These are phyloP conservation scores for Dipodascus albidus DNA, from an alignment of 805 yeast genomes.

Conservation along the genomic window DNA sequence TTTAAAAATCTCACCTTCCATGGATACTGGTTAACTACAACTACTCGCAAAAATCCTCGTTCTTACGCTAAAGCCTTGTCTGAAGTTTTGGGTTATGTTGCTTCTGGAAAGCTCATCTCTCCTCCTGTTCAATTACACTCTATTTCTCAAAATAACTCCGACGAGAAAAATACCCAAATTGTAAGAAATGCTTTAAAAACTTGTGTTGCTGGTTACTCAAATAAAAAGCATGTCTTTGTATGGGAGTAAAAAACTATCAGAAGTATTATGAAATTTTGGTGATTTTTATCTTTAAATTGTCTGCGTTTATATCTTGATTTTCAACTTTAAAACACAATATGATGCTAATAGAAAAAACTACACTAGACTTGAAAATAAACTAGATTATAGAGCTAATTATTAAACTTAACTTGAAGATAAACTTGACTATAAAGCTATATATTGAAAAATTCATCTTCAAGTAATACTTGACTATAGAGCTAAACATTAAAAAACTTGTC, in stretches of 20 bases:
- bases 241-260: constrained; percentile 17
- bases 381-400: too few species aligned
- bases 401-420: too few species aligned
- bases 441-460: too few species aligned
- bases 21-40: constrained; percentile 89
- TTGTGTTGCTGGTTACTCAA: constrained; percentile 27
- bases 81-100: constrained; percentile 45
- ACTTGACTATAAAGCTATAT: too few species aligned
- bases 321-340: too few species aligned
- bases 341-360: too few species aligned
- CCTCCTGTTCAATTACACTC: constrained; percentile 34
- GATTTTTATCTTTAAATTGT: too few species aligned
- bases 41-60: constrained; percentile 47
- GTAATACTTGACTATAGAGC: too few species aligned
- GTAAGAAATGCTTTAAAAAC: constrained; percentile 35
- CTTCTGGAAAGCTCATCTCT: constrained; percentile 41
- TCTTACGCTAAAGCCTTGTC: constrained; percentile 44
- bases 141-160: constrained; percentile 27
- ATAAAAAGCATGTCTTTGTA: constrained; percentile 32
- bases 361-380: too few species aligned
- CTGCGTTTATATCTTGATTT: too few species aligned
- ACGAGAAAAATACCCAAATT: constrained; percentile 31
- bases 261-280: too few species aligned
- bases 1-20: constrained; percentile 77
- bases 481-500: too few species aligned